Conservation (phyloP, 441 rosid genomes). For the Gossypium gossypioides region DNA sequence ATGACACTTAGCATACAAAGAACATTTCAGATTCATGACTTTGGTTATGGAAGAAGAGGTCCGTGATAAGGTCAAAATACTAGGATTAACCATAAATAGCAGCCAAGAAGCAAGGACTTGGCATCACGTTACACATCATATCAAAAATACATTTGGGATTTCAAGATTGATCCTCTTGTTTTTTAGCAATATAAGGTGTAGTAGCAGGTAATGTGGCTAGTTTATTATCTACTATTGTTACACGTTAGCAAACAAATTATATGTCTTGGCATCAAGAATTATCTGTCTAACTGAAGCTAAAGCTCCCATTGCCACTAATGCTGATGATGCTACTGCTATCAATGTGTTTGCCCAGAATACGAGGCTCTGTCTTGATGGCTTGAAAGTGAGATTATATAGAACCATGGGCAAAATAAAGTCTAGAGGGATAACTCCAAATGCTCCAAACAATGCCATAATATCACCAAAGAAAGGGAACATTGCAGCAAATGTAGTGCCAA, state of each 20-base stretch:
- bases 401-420: conserved; percentile 46
- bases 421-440: conserved; percentile 46
- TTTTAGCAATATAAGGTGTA: too few relatives aligned
- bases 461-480: conserved; percentile 64
- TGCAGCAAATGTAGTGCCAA: conserved; percentile 25
- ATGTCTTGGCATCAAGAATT: conserved; percentile 34
- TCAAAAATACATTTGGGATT: too few relatives aligned
- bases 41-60: too few relatives aligned
- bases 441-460: conserved; percentile 43
- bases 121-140: too few relatives aligned
- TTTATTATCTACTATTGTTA: conserved; percentile 4
- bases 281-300: conserved; percentile 41
- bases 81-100: too few relatives aligned
- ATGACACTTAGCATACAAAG: too few relatives aligned
- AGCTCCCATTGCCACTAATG: conserved; percentile 28
- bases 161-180: too few relatives aligned
- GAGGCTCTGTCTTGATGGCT: conserved; percentile 32
- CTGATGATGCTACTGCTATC: conserved; percentile 24
- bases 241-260: conserved; percentile 37
- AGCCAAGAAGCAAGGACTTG: too few relatives aligned
- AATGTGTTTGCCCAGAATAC: conserved; percentile 31
- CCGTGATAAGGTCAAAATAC: too few relatives aligned
- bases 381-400: conserved; percentile 35
- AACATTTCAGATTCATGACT: too few relatives aligned
- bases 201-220: too few relatives aligned